Conservation (phyloP, 2,329 filamentous ascomycete species). For the Verticillium albo-atrum region DNA sequence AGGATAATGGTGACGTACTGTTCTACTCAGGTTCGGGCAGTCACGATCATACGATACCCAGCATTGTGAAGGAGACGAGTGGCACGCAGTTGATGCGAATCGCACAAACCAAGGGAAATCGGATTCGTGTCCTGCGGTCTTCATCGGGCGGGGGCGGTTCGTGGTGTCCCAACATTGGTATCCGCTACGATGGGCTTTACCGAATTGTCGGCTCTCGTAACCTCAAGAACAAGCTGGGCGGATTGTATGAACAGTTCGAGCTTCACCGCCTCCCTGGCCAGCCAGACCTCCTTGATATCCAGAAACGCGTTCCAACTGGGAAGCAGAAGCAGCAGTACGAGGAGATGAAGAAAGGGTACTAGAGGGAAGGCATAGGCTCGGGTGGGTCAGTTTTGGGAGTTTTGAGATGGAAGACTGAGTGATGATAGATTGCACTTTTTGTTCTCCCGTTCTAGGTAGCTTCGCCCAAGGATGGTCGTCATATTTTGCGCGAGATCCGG, state of each 20-base stretch:
- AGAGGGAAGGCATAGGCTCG: background rate
- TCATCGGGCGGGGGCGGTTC: slow-evolving; percentile 3
- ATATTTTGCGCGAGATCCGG: no score
- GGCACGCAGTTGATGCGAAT: slow-evolving; percentile 15
- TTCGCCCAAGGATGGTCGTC: no score
- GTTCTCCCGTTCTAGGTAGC: no score
- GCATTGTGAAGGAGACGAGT: background rate
- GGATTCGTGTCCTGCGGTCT: slow-evolving; percentile 24
- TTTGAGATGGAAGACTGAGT: background rate
- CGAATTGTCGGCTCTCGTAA: slow-evolving; percentile 8
- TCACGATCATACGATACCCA: slow-evolving; percentile 9
- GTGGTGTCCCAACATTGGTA: slow-evolving; percentile 17
- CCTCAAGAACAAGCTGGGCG: slow-evolving; percentile 12
- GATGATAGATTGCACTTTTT: no score
- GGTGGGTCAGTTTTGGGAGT: no score
- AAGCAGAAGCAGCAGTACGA: slow-evolving; percentile 10
- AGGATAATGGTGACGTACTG: slow-evolving; percentile 17
- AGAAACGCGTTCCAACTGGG: background rate
- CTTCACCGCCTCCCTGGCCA: slow-evolving; percentile 3
- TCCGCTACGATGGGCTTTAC: slow-evolving; percentile 32
- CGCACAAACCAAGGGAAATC: slow-evolving; percentile 8
- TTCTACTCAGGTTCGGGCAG: slow-evolving; percentile 21
- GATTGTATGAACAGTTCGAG: slow-evolving; percentile 10
- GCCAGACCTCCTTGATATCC: slow-evolving; percentile 3
- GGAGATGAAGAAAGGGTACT: slow-evolving; percentile 14